A percentile compares a stretch with the other conserved stretches of the same genome.
Evolutionary conservation across 495 filamentous ascomycete genomes (phyloP).

Genomic region (Achaetomiella virescens): DNA sequence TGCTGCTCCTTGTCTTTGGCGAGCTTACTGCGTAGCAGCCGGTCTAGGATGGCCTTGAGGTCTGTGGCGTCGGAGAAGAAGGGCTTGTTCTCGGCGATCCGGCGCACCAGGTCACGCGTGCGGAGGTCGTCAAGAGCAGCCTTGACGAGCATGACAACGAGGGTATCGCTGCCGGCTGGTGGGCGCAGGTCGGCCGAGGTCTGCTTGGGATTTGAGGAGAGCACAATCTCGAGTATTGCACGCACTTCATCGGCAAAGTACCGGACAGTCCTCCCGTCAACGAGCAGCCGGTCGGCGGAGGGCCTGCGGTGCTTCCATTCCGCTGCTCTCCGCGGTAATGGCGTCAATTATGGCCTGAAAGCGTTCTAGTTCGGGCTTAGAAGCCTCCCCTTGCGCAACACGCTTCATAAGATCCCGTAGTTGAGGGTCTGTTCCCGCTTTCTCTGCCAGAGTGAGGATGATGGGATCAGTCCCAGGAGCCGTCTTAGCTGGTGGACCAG

Average conservation of each 20-base stretch:
- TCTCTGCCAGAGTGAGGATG: slow-evolving; percentile 85
- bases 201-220: slow-evolving; percentile 41
- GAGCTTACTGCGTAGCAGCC: slow-evolving; percentile 26
- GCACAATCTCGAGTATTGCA: slow-evolving; percentile 42
- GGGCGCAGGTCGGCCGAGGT: slow-evolving; percentile 34
- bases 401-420: slow-evolving; percentile 96
- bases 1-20: slow-evolving; percentile 25
- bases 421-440: slow-evolving; percentile 75
- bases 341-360: slow-evolving; percentile 94
- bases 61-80: slow-evolving; percentile 40
- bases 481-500: slow-evolving; percentile 20
- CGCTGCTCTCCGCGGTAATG: slow-evolving; percentile 56
- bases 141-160: slow-evolving; percentile 41
- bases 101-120: slow-evolving; percentile 34
- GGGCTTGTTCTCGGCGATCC: slow-evolving; percentile 37
- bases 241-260: slow-evolving; percentile 46
- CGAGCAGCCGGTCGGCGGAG: slow-evolving; percentile 38
- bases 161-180: slow-evolving; percentile 36
- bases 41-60: slow-evolving; percentile 37
- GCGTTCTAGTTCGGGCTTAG: slow-evolving; percentile 67
- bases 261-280: slow-evolving; percentile 40
- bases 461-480: slow-evolving; percentile 73
- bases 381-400: slow-evolving; percentile 82
- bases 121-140: slow-evolving; percentile 34
- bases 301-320: slow-evolving; percentile 35